Evolutionary conservation across 768 basidiomycete species (phyloP), one percentile per base, ranked within the genome.

Genomic region (Russula olivacea): DNA sequence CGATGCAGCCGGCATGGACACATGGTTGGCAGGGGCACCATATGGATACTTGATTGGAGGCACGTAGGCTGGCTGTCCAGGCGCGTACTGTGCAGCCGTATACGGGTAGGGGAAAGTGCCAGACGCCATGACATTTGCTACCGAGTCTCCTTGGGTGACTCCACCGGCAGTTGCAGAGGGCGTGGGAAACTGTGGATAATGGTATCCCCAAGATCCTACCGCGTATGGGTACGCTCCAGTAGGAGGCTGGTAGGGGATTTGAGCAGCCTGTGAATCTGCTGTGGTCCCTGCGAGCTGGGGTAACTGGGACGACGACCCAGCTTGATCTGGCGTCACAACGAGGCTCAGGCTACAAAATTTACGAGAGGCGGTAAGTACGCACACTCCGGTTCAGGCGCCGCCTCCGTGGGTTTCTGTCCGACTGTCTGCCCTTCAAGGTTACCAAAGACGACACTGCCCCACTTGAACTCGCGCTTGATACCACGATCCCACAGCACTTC

Each of bases 401-500:
- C 73, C 66, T 86, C 86, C 3, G 81, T 78, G 21, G 88, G 88
- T 68, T 87, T 89, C 70, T 88, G 87, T 57, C 81, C 81, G n/a
- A 89, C 82, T 19, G 74, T 70, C 58, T 85, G 83, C 5, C 77
- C 82, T 52, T 88, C 87, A 1, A 83, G 85, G 54, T 79, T 84
- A n/a, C 88, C 89, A 63, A 90, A 87, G 21, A 91, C 80, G 21
- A 92, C 83, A 68, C 84, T 86, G 32, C 85, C 82, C 90, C 90
- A 92, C 72, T 89, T 91, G 70, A 92, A 89, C 71, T 91, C 89
- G 59, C 83, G 79, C 73, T 85, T 88, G 41, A 83, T 67, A 9
- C 85, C 86, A 30, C 81, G 77, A 70, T 91, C 89, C 88, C 92
- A 94, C 8, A 89, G 72, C 4, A 95, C 91, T 71, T 88, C 86